A percentile compares a stretch with the other conserved stretches of the same genome.
These are phyloP conservation scores for Mortierella sp. DNA, from an alignment of 371 early-diverging fungal genomes.

Conservation along the genomic window DNA sequence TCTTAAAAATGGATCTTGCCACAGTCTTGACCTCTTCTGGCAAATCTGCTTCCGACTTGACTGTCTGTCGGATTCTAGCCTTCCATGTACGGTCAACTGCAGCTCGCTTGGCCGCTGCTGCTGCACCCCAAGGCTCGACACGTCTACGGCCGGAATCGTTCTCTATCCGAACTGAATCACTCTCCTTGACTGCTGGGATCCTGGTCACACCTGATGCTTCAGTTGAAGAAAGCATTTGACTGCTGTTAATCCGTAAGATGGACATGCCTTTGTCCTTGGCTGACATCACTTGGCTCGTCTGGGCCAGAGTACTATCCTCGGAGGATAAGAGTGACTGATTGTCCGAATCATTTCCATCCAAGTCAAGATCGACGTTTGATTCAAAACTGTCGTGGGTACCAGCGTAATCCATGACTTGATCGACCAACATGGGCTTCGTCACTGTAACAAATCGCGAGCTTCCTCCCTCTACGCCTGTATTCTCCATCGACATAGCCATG, in stretches of 20 bases:
- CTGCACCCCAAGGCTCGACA: too few relatives aligned
- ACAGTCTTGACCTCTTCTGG: slow-evolving; percentile 51
- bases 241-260: slow-evolving; percentile 40
- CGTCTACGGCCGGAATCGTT: too few relatives aligned
- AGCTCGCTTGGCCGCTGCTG: background rate
- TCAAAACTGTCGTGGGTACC: slow-evolving; percentile 6
- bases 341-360: slow-evolving; percentile 38
- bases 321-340: slow-evolving; percentile 36
- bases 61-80: slow-evolving; percentile 34
- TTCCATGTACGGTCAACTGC: slow-evolving; percentile 46
- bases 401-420: slow-evolving; percentile 53
- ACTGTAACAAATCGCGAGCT: slow-evolving; percentile 40
- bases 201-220: slow-evolving; percentile 27
- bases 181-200: slow-evolving; percentile 8
- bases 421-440: slow-evolving; percentile 45
- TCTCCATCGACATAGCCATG: slow-evolving; percentile 55
- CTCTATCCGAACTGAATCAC: background rate
- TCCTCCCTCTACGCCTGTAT: slow-evolving; percentile 8
- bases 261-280: slow-evolving; percentile 33
- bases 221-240: slow-evolving; percentile 35
- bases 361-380: slow-evolving; percentile 11
- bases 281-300: background rate
- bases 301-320: slow-evolving; percentile 27
- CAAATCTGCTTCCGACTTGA: slow-evolving; percentile 44
- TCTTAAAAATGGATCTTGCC: slow-evolving; percentile 47